A percentile compares a stretch with the other conserved stretches of the same genome.
Evolutionary conservation across 2,329 filamentous ascomycete genomes (phyloP).

Genomic region (Dactylonectria macrodidyma): DNA sequence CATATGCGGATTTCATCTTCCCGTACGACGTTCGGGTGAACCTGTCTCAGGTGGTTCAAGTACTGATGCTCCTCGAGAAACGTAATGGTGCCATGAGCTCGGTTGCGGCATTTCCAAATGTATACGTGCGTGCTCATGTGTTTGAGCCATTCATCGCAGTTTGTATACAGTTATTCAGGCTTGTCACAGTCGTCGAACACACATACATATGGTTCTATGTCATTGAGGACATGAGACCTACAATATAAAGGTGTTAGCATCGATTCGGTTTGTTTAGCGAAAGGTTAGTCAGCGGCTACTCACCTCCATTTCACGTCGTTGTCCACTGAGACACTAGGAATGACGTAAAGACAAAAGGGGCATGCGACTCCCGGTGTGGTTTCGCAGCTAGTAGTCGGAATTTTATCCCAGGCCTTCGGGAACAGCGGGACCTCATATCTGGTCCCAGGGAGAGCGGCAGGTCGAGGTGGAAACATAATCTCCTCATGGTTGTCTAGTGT

Average conservation of each 20-base stretch:
- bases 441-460: not conserved
- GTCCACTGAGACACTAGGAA: not conserved
- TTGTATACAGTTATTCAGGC: not conserved
- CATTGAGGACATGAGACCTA: not conserved
- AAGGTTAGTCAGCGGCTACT: not conserved
- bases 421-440: not conserved
- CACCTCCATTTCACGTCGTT: constrained; percentile 1
- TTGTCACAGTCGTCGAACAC: not conserved
- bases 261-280: not conserved
- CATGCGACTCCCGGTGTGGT: not conserved
- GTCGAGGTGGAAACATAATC: constrained; percentile 26
- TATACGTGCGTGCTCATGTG: not conserved
- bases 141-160: not conserved
- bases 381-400: too few species aligned
- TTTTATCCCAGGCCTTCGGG: not conserved
- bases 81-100: not conserved
- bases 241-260: not conserved
- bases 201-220: not conserved
- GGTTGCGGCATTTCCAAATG: not conserved
- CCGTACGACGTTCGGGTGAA: not conserved
- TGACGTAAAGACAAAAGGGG: not conserved
- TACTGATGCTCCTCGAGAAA: not conserved
- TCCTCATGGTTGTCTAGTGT: constrained; percentile 13
- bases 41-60: not conserved
- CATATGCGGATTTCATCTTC: not conserved